Percentiles rank a stretch among this genome's conserved stretches.
Conservation (phyloP, 2,329 filamentous ascomycete species). For the Grosmannia huntii region DNA sequence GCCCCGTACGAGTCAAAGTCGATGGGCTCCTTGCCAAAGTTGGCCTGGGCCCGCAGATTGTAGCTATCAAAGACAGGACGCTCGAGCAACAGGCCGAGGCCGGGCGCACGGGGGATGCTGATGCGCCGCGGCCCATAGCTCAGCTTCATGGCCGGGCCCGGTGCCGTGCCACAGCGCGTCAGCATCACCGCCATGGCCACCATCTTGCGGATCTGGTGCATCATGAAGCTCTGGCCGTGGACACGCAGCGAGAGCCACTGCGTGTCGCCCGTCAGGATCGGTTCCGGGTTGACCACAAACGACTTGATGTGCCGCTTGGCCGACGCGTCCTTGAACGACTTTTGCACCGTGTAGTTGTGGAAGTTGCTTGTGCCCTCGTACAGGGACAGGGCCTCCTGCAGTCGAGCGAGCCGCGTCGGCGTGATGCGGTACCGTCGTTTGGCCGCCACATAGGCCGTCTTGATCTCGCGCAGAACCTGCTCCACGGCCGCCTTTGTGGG, state of each 20-base stretch:
- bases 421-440: conserved; percentile 79
- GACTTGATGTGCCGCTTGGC: conserved; percentile 86
- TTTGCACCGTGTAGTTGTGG: conserved; percentile 96
- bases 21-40: conserved; percentile 54
- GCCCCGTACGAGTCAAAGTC: conserved; percentile 68
- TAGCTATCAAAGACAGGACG: conserved; percentile 84
- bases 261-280: conserved; percentile 77
- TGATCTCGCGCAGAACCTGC: conserved; percentile 58
- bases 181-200: conserved; percentile 81
- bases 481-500: conserved; percentile 33
- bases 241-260: conserved; percentile 95
- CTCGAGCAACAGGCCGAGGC: conserved; percentile 77
- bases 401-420: conserved; percentile 52
- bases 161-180: conserved; percentile 70
- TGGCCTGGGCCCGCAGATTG: conserved; percentile 57
- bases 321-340: conserved; percentile 66
- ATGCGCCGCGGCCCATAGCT: conserved; percentile 63
- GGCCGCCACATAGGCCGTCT: conserved; percentile 67
- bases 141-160: conserved; percentile 55
- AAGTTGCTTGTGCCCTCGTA: conserved; percentile 84
- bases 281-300: conserved; percentile 63
- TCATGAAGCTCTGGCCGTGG: conserved; percentile 98
- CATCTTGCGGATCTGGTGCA: conserved; percentile 99
- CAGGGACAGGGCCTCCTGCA: conserved; percentile 60
- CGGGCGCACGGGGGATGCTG: conserved; percentile 87